Conservation (phyloP, 179 eudicot species). For the Beta macrorhiza region DNA sequence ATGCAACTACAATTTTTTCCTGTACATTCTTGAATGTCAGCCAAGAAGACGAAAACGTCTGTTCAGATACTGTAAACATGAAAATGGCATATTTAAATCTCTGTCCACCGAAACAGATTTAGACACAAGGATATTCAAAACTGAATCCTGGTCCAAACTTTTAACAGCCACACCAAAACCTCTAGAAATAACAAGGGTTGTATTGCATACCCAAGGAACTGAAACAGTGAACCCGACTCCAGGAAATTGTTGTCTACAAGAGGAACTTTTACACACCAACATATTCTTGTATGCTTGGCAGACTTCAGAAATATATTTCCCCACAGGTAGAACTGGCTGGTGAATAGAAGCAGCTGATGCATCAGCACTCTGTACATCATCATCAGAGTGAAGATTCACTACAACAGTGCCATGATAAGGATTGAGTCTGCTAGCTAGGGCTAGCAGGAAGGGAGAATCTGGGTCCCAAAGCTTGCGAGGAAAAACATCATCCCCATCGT, state of each 20-base stretch:
- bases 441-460: slow-evolving; percentile 64
- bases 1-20: not conserved
- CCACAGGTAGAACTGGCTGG: slow-evolving; percentile 48
- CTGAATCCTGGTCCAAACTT: slow-evolving; percentile 36
- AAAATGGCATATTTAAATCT: slow-evolving; percentile 57
- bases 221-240: slow-evolving; percentile 66
- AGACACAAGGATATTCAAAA: slow-evolving; percentile 44
- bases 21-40: slow-evolving; percentile 16
- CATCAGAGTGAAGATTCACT: slow-evolving; percentile 86
- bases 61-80: slow-evolving; percentile 65
- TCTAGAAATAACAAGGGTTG: slow-evolving; percentile 73
- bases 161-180: slow-evolving; percentile 40
- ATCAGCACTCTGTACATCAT: slow-evolving; percentile 32
- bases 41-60: slow-evolving; percentile 58
- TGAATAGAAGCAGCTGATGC: slow-evolving; percentile 31
- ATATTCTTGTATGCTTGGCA: slow-evolving; percentile 64
- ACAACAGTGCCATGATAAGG: slow-evolving; percentile 91
- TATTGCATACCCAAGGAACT: slow-evolving; percentile 82
- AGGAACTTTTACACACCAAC: slow-evolving; percentile 36
- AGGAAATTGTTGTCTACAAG: slow-evolving; percentile 9
- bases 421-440: slow-evolving; percentile 59
- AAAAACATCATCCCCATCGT: slow-evolving; percentile 86
- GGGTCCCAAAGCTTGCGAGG: slow-evolving; percentile 88
- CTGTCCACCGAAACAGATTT: slow-evolving; percentile 55
- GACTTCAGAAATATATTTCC: slow-evolving; percentile 62